These are phyloP conservation scores for Fragilaria radians DNA, from an alignment of 108 stramenopile species.

Conservation along the genomic window DNA sequence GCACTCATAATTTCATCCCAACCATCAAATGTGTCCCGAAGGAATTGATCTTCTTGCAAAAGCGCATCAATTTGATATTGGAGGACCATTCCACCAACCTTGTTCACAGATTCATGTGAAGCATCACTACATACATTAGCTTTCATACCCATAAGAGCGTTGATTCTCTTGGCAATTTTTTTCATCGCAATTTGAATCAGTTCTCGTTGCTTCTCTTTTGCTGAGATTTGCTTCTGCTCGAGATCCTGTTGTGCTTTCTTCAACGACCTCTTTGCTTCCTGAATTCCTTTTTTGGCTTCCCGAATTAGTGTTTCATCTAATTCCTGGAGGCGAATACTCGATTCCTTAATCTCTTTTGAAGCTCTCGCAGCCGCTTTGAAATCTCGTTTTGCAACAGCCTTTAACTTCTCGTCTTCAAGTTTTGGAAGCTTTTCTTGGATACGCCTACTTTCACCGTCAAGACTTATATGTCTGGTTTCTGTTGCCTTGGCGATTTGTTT, in stretches of 20 bases:
- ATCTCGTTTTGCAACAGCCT: slow-evolving; percentile 66
- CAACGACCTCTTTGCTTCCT: slow-evolving; percentile 40
- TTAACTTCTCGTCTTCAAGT: slow-evolving; percentile 69
- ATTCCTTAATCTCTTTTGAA: slow-evolving; percentile 85
- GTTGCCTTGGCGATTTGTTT: slow-evolving; percentile 50
- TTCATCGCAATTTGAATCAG: slow-evolving; percentile 42
- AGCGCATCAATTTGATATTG: slow-evolving; percentile 63
- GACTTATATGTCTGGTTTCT: slow-evolving; percentile 22
- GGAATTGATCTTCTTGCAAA: slow-evolving; percentile 36
- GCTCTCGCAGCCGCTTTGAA: slow-evolving; percentile 79
- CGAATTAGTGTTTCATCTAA: slow-evolving; percentile 49
- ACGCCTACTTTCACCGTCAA: slow-evolving; percentile 40
- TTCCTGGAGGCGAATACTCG: slow-evolving; percentile 49
- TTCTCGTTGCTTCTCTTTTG: slow-evolving; percentile 52
- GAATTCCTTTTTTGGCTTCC: slow-evolving; percentile 42
- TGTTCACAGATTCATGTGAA: slow-evolving; percentile 37
- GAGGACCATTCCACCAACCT: slow-evolving; percentile 66
- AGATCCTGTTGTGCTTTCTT: slow-evolving; percentile 32
- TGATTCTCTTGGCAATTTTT: slow-evolving; percentile 44
- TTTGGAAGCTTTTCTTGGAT: slow-evolving; percentile 52
- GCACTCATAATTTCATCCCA: slow-evolving; percentile 38
- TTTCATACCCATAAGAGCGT: slow-evolving; percentile 29
- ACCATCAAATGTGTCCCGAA: slow-evolving; percentile 62
- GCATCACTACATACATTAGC: slow-evolving; percentile 23
- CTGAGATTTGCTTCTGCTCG: slow-evolving; percentile 43